These are phyloP conservation scores for Testicularia cyperi DNA, from an alignment of 1,284 basidiomycete genomes.

Conservation along the genomic window DNA sequence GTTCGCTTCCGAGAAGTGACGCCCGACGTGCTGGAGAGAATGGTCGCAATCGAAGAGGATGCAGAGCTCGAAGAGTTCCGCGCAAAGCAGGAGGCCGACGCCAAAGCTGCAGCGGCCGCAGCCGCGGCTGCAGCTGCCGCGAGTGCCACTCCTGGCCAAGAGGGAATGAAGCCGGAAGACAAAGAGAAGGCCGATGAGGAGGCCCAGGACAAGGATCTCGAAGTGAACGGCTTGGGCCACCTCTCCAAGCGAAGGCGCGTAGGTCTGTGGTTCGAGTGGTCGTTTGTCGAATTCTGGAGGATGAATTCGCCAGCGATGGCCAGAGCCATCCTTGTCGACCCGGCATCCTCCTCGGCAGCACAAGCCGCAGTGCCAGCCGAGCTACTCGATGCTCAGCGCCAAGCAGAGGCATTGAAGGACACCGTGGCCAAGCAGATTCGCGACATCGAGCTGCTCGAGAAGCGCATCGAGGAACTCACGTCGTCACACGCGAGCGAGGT, in stretches of 20 bases:
- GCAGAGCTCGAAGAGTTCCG: constrained; percentile 53
- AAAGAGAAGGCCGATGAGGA: constrained; percentile 32
- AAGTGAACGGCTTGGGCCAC: constrained; percentile 32
- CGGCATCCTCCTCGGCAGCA: constrained; percentile 24
- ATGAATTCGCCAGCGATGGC: constrained; percentile 72
- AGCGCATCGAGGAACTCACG: constrained; percentile 33
- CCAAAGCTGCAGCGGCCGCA: constrained; percentile 23
- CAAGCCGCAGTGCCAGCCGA: constrained; percentile 40
- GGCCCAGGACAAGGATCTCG: constrained; percentile 30
- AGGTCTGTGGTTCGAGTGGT: constrained; percentile 98
- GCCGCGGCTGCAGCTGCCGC: constrained; percentile 24
- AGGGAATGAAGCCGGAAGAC: constrained; percentile 8
- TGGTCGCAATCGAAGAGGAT: constrained; percentile 28
- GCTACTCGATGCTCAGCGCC: constrained; percentile 52
- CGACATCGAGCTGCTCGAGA: constrained; percentile 37
- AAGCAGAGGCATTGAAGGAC: constrained; percentile 42
- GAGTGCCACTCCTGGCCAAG: constrained; percentile 1
- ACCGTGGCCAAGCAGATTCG: constrained; percentile 29
- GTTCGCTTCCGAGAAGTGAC: constrained; percentile 84
- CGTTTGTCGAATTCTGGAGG: constrained; percentile 98
- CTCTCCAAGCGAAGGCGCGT: constrained; percentile 63
- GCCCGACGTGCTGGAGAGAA: constrained; percentile 68
- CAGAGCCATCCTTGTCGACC: constrained; percentile 52
- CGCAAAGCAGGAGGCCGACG: constrained; percentile 12
- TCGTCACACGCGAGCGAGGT: constrained; percentile 1